Evolutionary conservation across 345 rosid genomes (phyloP).

Genomic region (Turritis glabra): DNA sequence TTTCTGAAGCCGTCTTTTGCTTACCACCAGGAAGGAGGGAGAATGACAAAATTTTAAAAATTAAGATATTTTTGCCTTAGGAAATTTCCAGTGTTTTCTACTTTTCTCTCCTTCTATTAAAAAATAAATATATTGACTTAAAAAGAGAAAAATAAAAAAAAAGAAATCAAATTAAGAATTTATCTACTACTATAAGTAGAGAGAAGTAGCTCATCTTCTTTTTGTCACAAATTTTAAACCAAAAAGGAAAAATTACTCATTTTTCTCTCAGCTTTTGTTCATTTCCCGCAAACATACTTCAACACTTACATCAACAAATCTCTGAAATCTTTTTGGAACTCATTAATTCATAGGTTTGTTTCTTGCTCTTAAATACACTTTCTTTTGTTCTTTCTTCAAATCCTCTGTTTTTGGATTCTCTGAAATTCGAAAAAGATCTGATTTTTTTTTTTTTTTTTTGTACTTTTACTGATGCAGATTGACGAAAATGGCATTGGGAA

Average conservation of each 20-base stretch:
- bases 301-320: background rate
- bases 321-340: background rate
- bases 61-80: slow-evolving; percentile 15
- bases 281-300: slow-evolving; percentile 6
- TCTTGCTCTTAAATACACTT: background rate
- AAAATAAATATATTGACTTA: background rate
- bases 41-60: slow-evolving; percentile 7
- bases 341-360: slow-evolving; percentile 9
- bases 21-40: slow-evolving; percentile 5
- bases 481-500: slow-evolving; percentile 55
- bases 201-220: slow-evolving; percentile 2
- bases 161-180: background rate
- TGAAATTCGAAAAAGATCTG: background rate
- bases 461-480: background rate
- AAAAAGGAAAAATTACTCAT: slow-evolving; percentile 27
- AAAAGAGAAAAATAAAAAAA: background rate
- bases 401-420: slow-evolving; percentile 15
- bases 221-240: slow-evolving; percentile 1
- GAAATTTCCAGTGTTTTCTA: slow-evolving; percentile 34
- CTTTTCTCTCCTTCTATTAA: slow-evolving; percentile 2
- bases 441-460: background rate
- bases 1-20: slow-evolving; percentile 24
- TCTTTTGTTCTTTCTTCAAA: background rate
- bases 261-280: slow-evolving; percentile 30
- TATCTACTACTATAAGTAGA: slow-evolving; percentile 13